Base-by-base conservation (phyloP, 2,329 filamentous ascomycete species). In the Penicillium sp. region DNA sequence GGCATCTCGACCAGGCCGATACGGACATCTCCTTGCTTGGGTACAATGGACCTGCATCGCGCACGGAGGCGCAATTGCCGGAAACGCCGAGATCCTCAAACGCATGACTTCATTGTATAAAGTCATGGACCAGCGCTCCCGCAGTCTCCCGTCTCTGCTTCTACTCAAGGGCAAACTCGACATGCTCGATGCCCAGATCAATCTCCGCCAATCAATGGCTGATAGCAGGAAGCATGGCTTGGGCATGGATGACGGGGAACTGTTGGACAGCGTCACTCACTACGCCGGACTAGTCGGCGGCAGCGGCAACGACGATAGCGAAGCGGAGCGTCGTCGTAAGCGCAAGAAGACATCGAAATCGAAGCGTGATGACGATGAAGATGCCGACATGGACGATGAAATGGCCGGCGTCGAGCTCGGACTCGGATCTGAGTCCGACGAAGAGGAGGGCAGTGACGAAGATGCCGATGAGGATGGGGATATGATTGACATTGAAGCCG, bases 151-250 rank as follows among this genome's bases (percentile, higher is more conserved):
- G 60, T 90, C 89, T 62, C 79, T 99, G 47, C 79, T 99, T 35
- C 84, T 92, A 20, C 81, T 99, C 59, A 97, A 97, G 78, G 94
- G 94, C 23, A 96, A 97, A 74, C 81, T 99, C 30, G 93, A 97
- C 69, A 90, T 99, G 84, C 81, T 97, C 49, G 89, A 94, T 66
- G 87, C 90, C 6, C 94, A 99, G 75, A 87, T 97, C 72, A 85
- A 90, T 65, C 77, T 96, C 65, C 82, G 94, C 50, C 85, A 84
- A 65, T 83, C 82, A 60, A 84, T 91, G 73, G 84, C 88, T 66
- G 80, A 76, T 33, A 56, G 54, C 49, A 69, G 71, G 5, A 65
- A 66, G 14, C 67, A 73, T 48, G 65, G 65, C n/a, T 60, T 70
- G 64, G 65, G 65, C n/a, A 61, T 70, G 64, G 71, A 73, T 21